Percentiles rank a stretch among this genome's conserved stretches.
Evolutionary conservation across 257 asterid genomes (phyloP).

Genomic region (Nicotiana noctiflora): DNA sequence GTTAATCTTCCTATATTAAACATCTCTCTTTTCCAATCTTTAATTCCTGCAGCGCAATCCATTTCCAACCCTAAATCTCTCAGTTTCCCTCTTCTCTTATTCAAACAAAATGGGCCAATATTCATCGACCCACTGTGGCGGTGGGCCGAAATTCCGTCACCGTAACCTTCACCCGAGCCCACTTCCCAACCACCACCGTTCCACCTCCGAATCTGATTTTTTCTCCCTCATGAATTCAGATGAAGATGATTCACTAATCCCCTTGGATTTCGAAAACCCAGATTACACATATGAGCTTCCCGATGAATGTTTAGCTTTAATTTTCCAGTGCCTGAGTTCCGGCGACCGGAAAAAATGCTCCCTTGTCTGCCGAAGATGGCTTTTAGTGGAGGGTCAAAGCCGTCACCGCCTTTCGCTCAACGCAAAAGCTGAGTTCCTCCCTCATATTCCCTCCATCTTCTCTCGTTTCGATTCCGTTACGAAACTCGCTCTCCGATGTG

Average conservation of each 20-base stretch:
- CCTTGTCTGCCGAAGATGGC: constrained; percentile 65
- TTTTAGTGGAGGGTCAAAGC: constrained; percentile 64
- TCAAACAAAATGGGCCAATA: constrained; percentile 23
- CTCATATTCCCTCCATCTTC: constrained; percentile 37
- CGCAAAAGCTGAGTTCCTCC: constrained; percentile 36
- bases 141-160: constrained; percentile 8
- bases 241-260: constrained; percentile 10
- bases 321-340: constrained; percentile 66
- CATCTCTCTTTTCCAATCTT: not conserved
- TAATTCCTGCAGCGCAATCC: not conserved
- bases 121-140: constrained; percentile 22
- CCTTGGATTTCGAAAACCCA: not conserved
- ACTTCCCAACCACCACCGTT: constrained; percentile 3
- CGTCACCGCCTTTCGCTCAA: constrained; percentile 62
- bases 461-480: constrained; percentile 63
- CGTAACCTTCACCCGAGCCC: constrained; percentile 5
- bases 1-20: not conserved
- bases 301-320: constrained; percentile 64
- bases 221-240: constrained; percentile 19
- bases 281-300: constrained; percentile 59
- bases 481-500: constrained; percentile 71
- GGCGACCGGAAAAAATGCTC: constrained; percentile 63
- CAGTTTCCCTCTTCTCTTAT: not conserved
- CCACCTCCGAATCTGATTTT: constrained; percentile 7
- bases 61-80: not conserved